Base-by-base conservation (phyloP, 2,329 filamentous ascomycete genomes). In the Seiridium cupressi region DNA sequence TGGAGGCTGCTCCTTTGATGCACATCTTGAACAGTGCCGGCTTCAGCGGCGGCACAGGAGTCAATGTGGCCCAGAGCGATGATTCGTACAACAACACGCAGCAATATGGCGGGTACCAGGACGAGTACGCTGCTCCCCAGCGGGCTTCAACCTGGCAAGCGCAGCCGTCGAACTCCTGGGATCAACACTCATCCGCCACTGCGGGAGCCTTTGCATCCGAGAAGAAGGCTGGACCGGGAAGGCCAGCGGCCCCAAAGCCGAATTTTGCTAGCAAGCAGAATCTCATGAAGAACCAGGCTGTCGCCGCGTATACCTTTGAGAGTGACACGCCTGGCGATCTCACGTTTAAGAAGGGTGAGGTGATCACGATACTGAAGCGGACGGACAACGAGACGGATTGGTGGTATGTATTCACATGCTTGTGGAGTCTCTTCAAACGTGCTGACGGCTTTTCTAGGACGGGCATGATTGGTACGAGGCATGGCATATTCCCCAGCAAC, bases 271-370 rank as follows among this genome's bases (percentile, higher is more conserved):
- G 79, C 67, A 87, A 87, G 74, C 78, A 84, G 54, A 80, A 79
- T 0, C 63, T 79, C 62, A 70, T 88, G 61, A 82, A 84, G 66
- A 93, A 97, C 66, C 92, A 98, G 76, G 95, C 93, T 0, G 82
- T 97, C 26, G 95, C 95, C 2, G 81, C 97, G 63, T 98, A 91
- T 76, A 97, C 91, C 2, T 99, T 99, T 72, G 94, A 98, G 64
- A 89, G 93, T 0, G 94, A 97, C 69, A 93, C 97, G 74, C 88
- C 92, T 0, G 94, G 94, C 4, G 94, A 99, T 73, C 74, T 98
- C 60, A 92, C 89, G 0, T 99, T 99, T 78, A 97, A 96, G 80
- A 99, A 99, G 82, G 95, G 95, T 26, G 95, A 99, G 36, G 76
- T 98, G 60, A 97, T 99, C 65, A 97, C 93, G 1, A 93, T 99